Conservation (phyloP, 2,329 filamentous ascomycete genomes). For the Aspergillus puulaauensis region DNA sequence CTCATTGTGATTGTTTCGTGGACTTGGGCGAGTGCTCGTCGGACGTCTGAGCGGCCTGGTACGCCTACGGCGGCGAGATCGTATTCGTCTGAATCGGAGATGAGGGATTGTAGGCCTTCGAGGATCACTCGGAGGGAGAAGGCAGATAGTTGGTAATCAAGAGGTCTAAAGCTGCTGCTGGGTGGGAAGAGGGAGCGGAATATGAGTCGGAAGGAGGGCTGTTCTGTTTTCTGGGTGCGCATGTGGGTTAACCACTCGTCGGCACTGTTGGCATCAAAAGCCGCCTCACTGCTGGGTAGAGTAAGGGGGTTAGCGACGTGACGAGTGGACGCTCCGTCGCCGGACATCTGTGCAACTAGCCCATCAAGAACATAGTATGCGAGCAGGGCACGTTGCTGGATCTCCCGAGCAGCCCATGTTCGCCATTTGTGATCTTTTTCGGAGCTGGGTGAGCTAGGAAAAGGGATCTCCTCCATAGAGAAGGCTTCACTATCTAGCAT, state of each 20-base stretch:
- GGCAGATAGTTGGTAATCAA: conserved; percentile 38
- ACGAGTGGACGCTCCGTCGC: conserved; percentile 42
- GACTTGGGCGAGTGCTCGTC: conserved; percentile 40
- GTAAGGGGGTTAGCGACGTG: conserved; percentile 44
- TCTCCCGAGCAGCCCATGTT: conserved; percentile 45
- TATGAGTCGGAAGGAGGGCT: conserved; percentile 42
- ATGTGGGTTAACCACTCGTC: conserved; percentile 44
- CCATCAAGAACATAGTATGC: conserved; percentile 49
- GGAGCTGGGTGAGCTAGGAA: conserved; percentile 26
- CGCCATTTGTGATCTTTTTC: conserved; percentile 45
- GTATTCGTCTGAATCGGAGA: conserved; percentile 41
- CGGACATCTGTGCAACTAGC: conserved; percentile 45
- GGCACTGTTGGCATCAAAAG: conserved; percentile 41
- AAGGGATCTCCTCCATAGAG: conserved; percentile 34
- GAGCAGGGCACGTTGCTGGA: conserved; percentile 45
- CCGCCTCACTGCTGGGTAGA: conserved; percentile 42
- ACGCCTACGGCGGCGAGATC: conserved; percentile 41
- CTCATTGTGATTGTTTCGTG: conserved; percentile 40
- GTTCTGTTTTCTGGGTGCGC: conserved; percentile 28
- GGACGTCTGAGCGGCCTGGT: conserved; percentile 40
- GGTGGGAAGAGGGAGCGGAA: conserved; percentile 43
- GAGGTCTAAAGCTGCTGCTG: conserved; percentile 25
- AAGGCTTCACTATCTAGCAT: conserved; percentile 42
- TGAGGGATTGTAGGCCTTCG: conserved; percentile 46
- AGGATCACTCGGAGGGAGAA: conserved; percentile 45